Percentiles rank a stretch among this genome's conserved stretches.
Conservation (phyloP, 306 rosid species). For the Dalbergia cultrata region DNA sequence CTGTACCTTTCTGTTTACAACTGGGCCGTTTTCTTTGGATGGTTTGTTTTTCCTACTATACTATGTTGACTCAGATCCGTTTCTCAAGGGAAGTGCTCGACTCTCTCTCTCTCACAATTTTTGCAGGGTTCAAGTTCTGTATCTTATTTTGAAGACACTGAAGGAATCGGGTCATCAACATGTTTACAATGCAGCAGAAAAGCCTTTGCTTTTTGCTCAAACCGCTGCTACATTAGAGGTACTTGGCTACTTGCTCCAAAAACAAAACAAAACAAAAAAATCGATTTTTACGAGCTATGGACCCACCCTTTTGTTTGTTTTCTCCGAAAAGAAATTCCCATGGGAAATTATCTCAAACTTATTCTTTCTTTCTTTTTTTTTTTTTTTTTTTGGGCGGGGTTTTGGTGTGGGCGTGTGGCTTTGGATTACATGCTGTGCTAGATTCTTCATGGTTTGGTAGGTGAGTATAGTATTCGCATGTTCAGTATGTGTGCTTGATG, state of each 20-base stretch:
- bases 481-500: constrained; percentile 1
- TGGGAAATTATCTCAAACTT: constrained; percentile 20
- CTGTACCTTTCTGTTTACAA: constrained; percentile 77
- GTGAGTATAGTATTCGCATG: constrained; percentile 58
- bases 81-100: background rate
- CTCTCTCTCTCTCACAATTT: background rate
- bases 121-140: constrained; percentile 74
- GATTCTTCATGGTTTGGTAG: constrained; percentile 90
- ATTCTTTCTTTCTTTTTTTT: background rate
- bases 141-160: constrained; percentile 62
- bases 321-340: background rate
- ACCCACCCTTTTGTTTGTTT: constrained; percentile 44
- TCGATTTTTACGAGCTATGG: constrained; percentile 31
- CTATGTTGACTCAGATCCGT: background rate
- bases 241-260: constrained; percentile 54
- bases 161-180: constrained; percentile 67
- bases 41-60: constrained; percentile 51
- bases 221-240: constrained; percentile 86
- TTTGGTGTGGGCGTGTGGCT: constrained; percentile 18
- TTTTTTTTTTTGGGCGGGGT: background rate
- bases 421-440: constrained; percentile 48
- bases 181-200: constrained; percentile 76
- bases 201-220: constrained; percentile 75
- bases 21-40: constrained; percentile 79
- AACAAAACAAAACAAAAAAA: background rate